Evolutionary conservation across 805 yeast species (phyloP), one percentile per base, ranked within the genome.

Genomic region (Teunomyces barrocoloradensis): DNA sequence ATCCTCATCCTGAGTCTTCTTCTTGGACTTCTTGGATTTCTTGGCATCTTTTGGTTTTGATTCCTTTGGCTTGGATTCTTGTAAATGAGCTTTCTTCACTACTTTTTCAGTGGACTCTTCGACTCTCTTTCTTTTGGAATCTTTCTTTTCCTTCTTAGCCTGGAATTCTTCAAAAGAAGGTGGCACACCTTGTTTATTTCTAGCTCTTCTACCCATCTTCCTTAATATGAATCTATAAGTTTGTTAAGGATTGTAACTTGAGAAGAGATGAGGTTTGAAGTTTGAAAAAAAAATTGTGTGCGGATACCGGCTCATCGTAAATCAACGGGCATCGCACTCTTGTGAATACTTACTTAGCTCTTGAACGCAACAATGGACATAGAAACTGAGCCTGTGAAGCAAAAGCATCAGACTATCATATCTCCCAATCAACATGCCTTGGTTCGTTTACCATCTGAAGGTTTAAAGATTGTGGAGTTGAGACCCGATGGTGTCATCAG

Each of bases 171-270:
- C 98, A 52, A 84, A 74, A 5, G 90, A 64, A 30, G 97, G 97
- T 56, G 98, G 98, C 49, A 80, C 87, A 40, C 89, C 94, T 73
- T 92, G 98, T 77, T 89, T 92, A 60, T 89, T 86, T 69, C 86
- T 89, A 49, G 89, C 88, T 75, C 88, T 85, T 80, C 96, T 86
- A 66, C 98, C 98, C 96, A 91, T 89, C 36, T 27, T 15, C 28
- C 28, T n/a, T 15, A 18, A 9, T 23, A 38, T 23, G 15, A 27
- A 12, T 28, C 34, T 40, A 40, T 29, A 15, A 27, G 30, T 12
- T 15, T 20, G 18, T 36, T 18, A 20, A 36, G 23, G 15, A 23
- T 21, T 21, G 21, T 38, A 27, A 15, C 17, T 13, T 18, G 17
- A 13, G 25, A 23, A 44, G 44, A 35, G 43, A 38, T 44, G 43